Evolutionary conservation across 176 grass and related monocot genomes (phyloP), one percentile per base, ranked within the genome.

Genomic region (Oryza glaberrima): DNA sequence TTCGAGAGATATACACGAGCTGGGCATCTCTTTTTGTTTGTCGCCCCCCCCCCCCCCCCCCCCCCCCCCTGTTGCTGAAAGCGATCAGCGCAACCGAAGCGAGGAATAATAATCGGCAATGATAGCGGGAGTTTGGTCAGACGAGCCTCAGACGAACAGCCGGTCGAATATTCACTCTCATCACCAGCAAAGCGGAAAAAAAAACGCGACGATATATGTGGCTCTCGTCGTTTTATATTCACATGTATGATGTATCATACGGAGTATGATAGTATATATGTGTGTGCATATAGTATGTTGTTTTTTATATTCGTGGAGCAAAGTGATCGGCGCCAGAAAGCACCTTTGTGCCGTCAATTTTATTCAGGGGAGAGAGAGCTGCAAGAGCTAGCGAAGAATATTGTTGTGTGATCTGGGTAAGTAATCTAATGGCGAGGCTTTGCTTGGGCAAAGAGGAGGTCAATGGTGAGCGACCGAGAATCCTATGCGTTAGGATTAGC

Each of bases 81-180:
- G 88, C 78, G 78, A 38, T 25, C 73, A 41, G 60, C 63, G 64
- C 82, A 32, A 3, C 77, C 77, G 72, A 81, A 52, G 83, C 72
- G 78, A 85, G 64, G 73, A 85, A 66, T 35, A 88, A 87, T 54
- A 67, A 72, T 79, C 32, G 23, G 17, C 19, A 85, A 74, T 77
- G 47, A 65, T 73, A 64, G 72, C 8, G 47, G 80, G 72, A 6
- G 69, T 69, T 69, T 72, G 84, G 80, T 75, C 80, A 80, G 76
- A 76, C 76, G 76, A 76, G 30, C 43, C 43, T 44, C 43, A 44
- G 9, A 44, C 43, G 36, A 61, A 12, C 26, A 48, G 48, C 49
- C 69, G 70, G 3, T 63, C 19, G 58, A 87, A 87, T 90, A 84
- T 90, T 80, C 75, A 84, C 23, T 48, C 45, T 13, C 56, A 61